Evolutionary conservation across 176 grass and related monocot species (phyloP), one percentile per base, ranked within the genome.

Genomic region (Oryza nivara): DNA sequence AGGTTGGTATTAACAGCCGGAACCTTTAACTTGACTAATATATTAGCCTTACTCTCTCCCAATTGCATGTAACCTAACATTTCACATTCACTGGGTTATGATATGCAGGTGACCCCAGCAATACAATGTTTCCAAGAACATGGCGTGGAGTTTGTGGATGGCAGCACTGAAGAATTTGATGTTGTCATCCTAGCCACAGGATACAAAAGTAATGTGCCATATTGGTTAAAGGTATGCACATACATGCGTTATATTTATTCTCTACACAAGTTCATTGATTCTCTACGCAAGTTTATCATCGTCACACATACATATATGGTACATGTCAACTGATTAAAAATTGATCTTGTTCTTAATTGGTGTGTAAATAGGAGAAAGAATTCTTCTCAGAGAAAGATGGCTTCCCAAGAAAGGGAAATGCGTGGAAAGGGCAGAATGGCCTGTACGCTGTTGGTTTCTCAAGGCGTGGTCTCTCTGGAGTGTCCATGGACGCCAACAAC

Each of bases 321-420:
- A 7, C 17, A 20, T 56, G 5, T 20, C 5, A 56, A 20, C 54
- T 58, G 17, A 30, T 51, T 74, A 30, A 17, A 28, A 23, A 60
- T 17, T 34, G 1, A 46, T 23, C 15, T 15, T 83, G 0, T 75
- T 74, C 11, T 19, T 32, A 32, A 32, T 32, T 64, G 58, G 7
- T 41, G 43, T 35, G 3, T 74, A 40, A 7, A 15, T 51, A 98
- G 96, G 96, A 98, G 8, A 94, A 82, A 9, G 83, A 87, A 23
- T 90, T 98, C 34, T 98, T 98, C 86, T 98, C 93, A 0, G 91
- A 94, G 52, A 91, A 90, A 77, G 75, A 95, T 86, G 96, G 96
- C 5, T 89, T 95, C 19, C 96, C 96, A 65, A 91, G 47, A 16
- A 90, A 79, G 70, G 72, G 91, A 2, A 95, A 91, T 11, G 93